Conservation (phyloP, 495 filamentous ascomycete genomes). For the Aspergillus carlsbadensis region DNA sequence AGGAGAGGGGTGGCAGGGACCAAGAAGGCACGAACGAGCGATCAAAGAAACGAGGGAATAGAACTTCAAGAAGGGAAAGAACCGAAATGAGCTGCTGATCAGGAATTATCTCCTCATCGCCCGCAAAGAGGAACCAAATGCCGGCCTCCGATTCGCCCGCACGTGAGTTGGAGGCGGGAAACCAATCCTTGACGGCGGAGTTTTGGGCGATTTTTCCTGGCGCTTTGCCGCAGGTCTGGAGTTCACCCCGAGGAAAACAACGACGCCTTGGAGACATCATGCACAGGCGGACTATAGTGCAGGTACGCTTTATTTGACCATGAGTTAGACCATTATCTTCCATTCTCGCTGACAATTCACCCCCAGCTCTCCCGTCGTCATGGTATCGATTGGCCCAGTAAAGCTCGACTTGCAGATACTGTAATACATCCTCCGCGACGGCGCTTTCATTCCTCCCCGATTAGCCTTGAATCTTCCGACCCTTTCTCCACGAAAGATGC, state of each 20-base stretch:
- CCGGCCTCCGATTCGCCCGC: constrained; percentile 33
- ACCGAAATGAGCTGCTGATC: constrained; percentile 25
- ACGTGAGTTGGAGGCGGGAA: constrained; percentile 36
- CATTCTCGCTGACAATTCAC: background rate
- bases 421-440: constrained; percentile 22
- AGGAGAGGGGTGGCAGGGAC: background rate
- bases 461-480: constrained; percentile 24
- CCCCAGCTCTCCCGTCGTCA: constrained; percentile 30
- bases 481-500: constrained; percentile 9
- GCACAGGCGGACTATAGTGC: constrained; percentile 37
- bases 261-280: constrained; percentile 11
- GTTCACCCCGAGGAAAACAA: constrained; percentile 20
- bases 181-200: constrained; percentile 14
- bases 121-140: constrained; percentile 11
- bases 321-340: background rate
- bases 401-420: constrained; percentile 21
- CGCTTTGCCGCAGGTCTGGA: constrained; percentile 19
- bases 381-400: constrained; percentile 31
- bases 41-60: background rate
- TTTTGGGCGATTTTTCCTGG: constrained; percentile 3
- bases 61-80: constrained; percentile 14
- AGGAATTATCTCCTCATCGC: constrained; percentile 20
- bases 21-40: background rate
- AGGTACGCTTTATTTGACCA: constrained; percentile 25
- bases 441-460: constrained; percentile 30